Conservation (phyloP, 495 filamentous ascomycete species). For the Chaetomium fimeti region DNA sequence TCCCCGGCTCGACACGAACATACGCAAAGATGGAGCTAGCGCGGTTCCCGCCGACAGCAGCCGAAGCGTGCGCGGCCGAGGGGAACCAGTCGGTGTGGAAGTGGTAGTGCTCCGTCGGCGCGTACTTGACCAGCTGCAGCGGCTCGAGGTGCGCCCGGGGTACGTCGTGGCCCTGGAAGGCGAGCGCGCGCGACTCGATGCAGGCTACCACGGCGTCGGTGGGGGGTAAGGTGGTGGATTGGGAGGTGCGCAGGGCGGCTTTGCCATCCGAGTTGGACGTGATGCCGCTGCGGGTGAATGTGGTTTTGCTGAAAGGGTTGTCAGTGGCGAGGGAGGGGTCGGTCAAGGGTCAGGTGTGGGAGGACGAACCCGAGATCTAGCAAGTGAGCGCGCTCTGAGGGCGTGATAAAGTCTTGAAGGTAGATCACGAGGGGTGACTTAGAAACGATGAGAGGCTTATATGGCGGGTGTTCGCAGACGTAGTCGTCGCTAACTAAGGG, state of each 20-base stretch:
- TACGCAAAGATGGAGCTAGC: constrained; percentile 58
- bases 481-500: constrained; percentile 23
- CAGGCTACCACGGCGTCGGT: constrained; percentile 60
- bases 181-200: constrained; percentile 64
- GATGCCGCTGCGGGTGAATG: constrained; percentile 44
- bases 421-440: constrained; percentile 57
- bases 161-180: constrained; percentile 64
- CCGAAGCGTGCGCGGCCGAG: constrained; percentile 28
- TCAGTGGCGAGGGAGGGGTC: constrained; percentile 4
- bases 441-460: constrained; percentile 53
- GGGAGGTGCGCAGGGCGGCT: constrained; percentile 43
- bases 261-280: constrained; percentile 32
- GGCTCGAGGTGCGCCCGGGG: constrained; percentile 50
- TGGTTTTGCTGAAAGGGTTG: constrained; percentile 32
- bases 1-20: constrained; percentile 46
- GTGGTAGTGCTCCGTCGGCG: constrained; percentile 48
- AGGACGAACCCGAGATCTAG: constrained; percentile 42
- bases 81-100: constrained; percentile 61
- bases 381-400: constrained; percentile 43
- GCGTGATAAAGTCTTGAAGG: constrained; percentile 50
- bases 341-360: constrained; percentile 4
- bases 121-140: constrained; percentile 56
- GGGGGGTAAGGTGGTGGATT: constrained; percentile 48
- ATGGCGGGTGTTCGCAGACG: constrained; percentile 44
- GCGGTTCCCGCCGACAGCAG: constrained; percentile 49